A percentile compares a stretch with the other conserved stretches of the same genome.
phyloP scores from a whole-genome alignment of 2,329 filamentous ascomycete genomes.

The Ilyonectria destructans region DNA sequence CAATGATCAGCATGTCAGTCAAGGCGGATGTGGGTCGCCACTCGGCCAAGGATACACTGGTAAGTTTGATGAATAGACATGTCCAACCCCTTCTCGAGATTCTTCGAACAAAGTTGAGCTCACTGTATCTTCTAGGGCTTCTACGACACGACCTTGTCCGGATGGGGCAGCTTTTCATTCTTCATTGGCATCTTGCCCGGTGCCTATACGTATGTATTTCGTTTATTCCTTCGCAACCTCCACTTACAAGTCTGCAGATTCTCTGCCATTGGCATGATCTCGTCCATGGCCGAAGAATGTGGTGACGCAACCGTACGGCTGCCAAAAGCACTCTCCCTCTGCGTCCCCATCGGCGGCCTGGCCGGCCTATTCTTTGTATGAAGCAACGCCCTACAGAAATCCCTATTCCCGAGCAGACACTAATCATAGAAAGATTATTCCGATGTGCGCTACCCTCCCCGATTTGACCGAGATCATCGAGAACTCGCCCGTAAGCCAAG shows the following conservation, averaged over 20 bases:
- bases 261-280: conserved; percentile 67
- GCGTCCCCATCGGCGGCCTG: conserved; percentile 75
- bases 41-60: conserved; percentile 59
- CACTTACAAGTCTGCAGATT: conserved; percentile 38
- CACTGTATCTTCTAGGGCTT: conserved; percentile 65
- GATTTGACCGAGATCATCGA: conserved; percentile 74
- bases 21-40: conserved; percentile 75
- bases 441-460: conserved; percentile 76
- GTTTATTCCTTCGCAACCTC: fast-evolving
- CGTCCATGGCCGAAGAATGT: conserved; percentile 73
- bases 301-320: conserved; percentile 73
- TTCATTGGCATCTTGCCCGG: conserved; percentile 67
- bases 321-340: conserved; percentile 77
- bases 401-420: conserved; percentile 66
- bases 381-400: conserved; percentile 55
- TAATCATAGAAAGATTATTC: conserved; percentile 39
- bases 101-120: fast-evolving
- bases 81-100: background rate
- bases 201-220: conserved; percentile 51
- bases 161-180: conserved; percentile 78
- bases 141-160: conserved; percentile 78
- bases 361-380: conserved; percentile 74
- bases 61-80: conserved; percentile 20
- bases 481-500: conserved; percentile 79
- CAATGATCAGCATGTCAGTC: conserved; percentile 78